Conservation (phyloP, 2,329 filamentous ascomycete species). For the Aspergillus flavus region DNA sequence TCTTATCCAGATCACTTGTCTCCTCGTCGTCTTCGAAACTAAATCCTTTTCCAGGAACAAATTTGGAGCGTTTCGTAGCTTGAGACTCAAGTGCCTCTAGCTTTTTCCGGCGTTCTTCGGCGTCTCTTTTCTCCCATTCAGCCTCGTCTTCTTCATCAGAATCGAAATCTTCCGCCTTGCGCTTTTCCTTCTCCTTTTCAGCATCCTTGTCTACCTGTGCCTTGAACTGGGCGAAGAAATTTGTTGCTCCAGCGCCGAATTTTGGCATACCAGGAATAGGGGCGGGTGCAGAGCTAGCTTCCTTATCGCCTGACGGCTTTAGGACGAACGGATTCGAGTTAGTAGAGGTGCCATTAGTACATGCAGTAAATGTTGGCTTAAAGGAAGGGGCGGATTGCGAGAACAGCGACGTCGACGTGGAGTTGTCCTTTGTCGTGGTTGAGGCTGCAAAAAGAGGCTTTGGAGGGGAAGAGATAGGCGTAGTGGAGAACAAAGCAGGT, state of each 20-base stretch:
- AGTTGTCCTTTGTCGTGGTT: slow-evolving; percentile 12
- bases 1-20: slow-evolving; percentile 21
- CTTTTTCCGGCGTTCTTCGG: slow-evolving; percentile 50
- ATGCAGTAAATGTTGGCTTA: slow-evolving; percentile 18
- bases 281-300: slow-evolving; percentile 12
- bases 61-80: slow-evolving; percentile 35
- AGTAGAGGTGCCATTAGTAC: slow-evolving; percentile 11
- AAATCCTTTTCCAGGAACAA: slow-evolving; percentile 36
- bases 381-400: slow-evolving; percentile 14
- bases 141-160: slow-evolving; percentile 55
- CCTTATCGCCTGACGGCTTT: slow-evolving; percentile 19
- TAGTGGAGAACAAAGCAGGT: slow-evolving; percentile 24
- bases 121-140: slow-evolving; percentile 51
- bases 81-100: slow-evolving; percentile 43
- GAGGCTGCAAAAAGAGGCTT: slow-evolving; percentile 24
- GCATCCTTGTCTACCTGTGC: slow-evolving; percentile 41
- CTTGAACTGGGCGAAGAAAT: slow-evolving; percentile 49
- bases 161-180: slow-evolving; percentile 55
- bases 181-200: slow-evolving; percentile 49
- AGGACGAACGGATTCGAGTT: slow-evolving; percentile 25
- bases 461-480: slow-evolving; percentile 23
- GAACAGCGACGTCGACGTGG: slow-evolving; percentile 15
- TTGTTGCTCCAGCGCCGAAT: slow-evolving; percentile 33
- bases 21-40: slow-evolving; percentile 35
- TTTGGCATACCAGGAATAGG: slow-evolving; percentile 33